phyloP scores from a whole-genome alignment of 2,329 filamentous ascomycete genomes.

The Claviceps lovelessii region DNA sequence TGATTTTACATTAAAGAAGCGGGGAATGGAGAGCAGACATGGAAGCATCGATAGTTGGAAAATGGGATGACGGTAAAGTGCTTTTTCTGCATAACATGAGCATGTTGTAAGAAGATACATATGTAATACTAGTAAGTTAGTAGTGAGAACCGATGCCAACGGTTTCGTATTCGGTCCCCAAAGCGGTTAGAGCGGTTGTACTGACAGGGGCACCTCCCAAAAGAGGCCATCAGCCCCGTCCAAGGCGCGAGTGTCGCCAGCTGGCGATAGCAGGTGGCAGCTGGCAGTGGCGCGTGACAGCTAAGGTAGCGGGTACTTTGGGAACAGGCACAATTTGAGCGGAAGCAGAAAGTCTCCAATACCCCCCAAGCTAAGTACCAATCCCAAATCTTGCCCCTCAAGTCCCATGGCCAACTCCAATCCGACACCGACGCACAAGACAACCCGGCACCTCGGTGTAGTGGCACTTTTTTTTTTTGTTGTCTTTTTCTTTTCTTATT shows the following conservation, averaged over 20 bases:
- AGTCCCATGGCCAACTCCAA: neutral
- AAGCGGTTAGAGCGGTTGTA: conserved; percentile 7
- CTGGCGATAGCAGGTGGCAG: neutral
- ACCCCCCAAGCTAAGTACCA: neutral
- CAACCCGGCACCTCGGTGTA: neutral
- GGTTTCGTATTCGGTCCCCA: conserved; percentile 9
- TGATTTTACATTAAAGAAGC: neutral
- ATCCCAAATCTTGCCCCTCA: no score
- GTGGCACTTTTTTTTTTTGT: neutral
- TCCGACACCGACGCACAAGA: conserved; percentile 3
- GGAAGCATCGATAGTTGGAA: neutral
- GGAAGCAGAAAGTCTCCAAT: neutral
- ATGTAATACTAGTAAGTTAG: no score
- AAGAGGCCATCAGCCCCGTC: neutral
- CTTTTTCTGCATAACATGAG: neutral
- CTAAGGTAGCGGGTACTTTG: neutral
- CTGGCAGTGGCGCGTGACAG: no score
- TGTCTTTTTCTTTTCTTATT: no score
- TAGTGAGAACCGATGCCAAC: no score
- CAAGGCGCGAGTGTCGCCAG: no score
- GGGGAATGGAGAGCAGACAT: neutral
- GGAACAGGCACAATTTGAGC: neutral
- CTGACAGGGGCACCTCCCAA: neutral
- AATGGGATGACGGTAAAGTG: neutral
- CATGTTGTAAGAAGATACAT: no score